Conservation (phyloP, 495 filamentous ascomycete genomes). For the Penicillium paradoxum region DNA sequence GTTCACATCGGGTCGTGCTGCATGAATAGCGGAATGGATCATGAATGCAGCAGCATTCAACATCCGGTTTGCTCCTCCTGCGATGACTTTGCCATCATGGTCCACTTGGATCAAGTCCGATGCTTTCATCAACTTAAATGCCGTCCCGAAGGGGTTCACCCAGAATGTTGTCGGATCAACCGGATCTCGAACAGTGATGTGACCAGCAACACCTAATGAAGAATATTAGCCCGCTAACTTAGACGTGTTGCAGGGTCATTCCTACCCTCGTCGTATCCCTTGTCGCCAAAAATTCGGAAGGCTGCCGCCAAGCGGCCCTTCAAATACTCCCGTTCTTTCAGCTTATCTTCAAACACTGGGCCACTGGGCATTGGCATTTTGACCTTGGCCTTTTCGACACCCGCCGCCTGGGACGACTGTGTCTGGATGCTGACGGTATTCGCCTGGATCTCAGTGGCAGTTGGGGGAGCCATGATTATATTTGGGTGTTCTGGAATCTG, state of each 20-base stretch:
- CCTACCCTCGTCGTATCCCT: conserved; percentile 58
- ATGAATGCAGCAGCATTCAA: conserved; percentile 67
- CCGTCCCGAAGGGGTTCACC: conserved; percentile 76
- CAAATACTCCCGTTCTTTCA: conserved; percentile 58
- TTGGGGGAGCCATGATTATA: conserved; percentile 27
- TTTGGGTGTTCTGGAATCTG: neutral
- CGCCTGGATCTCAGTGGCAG: conserved; percentile 25
- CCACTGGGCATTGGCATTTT: conserved; percentile 46
- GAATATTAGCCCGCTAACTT: neutral
- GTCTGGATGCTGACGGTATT: conserved; percentile 17
- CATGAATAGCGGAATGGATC: conserved; percentile 65
- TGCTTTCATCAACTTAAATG: conserved; percentile 64
- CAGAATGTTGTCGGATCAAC: conserved; percentile 66
- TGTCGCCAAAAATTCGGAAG: conserved; percentile 65
- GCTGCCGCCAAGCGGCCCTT: conserved; percentile 63
- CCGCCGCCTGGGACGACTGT: conserved; percentile 24
- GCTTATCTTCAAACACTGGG: conserved; percentile 55
- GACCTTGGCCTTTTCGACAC: conserved; percentile 31
- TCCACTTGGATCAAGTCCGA: conserved; percentile 70
- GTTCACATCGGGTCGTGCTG: conserved; percentile 63
- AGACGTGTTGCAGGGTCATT: neutral
- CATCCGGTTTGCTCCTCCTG: conserved; percentile 54
- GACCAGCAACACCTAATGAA: conserved; percentile 47
- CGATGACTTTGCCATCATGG: conserved; percentile 60
- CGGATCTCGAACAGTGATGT: conserved; percentile 62